A percentile compares a stretch with the other conserved stretches of the same genome.
Evolutionary conservation across 257 asterid genomes (phyloP).

Genomic region (Jacaranda mimosifolia): DNA sequence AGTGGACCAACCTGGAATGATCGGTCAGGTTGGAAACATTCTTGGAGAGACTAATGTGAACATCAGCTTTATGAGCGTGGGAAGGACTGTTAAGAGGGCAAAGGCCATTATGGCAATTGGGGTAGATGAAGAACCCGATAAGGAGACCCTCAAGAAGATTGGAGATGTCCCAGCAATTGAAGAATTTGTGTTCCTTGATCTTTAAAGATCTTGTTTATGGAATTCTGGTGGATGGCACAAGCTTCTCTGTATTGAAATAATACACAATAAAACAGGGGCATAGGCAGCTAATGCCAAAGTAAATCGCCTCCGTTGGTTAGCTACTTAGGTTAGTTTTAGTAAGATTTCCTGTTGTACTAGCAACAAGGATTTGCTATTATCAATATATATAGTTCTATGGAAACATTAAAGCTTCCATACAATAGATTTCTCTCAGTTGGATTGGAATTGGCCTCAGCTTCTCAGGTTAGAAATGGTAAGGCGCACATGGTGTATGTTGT

Average conservation of each 20-base stretch:
- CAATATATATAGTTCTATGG: slow-evolving; percentile 19
- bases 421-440: not conserved
- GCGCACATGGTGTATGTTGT: slow-evolving; percentile 18
- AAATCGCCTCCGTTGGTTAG: not conserved
- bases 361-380: slow-evolving; percentile 16
- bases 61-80: slow-evolving; percentile 97
- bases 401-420: slow-evolving; percentile 11
- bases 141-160: slow-evolving; percentile 79
- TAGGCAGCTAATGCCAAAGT: slow-evolving; percentile 7
- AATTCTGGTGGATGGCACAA: not conserved
- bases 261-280: slow-evolving; percentile 25
- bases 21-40: slow-evolving; percentile 83
- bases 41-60: slow-evolving; percentile 87
- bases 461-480: not conserved
- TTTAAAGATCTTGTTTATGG: slow-evolving; percentile 38
- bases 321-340: slow-evolving; percentile 25
- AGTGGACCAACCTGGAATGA: slow-evolving; percentile 99
- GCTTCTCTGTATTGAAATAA: not conserved
- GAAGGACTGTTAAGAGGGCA: slow-evolving; percentile 79
- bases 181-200: slow-evolving; percentile 87
- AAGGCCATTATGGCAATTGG: slow-evolving; percentile 98
- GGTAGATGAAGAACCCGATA: slow-evolving; percentile 89
- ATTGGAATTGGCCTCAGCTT: not conserved
- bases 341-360: slow-evolving; percentile 26
- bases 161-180: slow-evolving; percentile 87